Base-by-base conservation (phyloP, 2,329 filamentous ascomycete genomes). In the Penicillium sp. region DNA sequence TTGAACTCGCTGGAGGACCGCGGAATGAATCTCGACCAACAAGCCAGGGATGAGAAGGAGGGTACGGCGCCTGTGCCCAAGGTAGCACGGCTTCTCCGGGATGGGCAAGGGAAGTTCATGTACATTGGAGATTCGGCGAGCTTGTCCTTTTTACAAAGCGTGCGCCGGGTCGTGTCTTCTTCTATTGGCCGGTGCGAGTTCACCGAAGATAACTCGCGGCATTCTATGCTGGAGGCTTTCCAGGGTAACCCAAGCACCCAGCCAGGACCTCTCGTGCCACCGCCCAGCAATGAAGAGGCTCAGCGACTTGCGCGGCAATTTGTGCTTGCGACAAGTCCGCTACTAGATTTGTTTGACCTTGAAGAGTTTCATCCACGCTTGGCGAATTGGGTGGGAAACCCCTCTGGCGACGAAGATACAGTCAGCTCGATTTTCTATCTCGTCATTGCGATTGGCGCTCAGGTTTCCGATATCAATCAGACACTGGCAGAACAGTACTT, bases 111-210 rank as follows among this genome's bases (percentile, higher is more conserved):
- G 5, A 83, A 83, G 57, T 78, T 82, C 52, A 83, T 84, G 66
- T 84, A 83, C 63, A 80, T 84, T 31, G 82, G 82, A 14, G 82
- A 84, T 59, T 83, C 80, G 39, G 82, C 81, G 37, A 82, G 81
- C 50, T 70, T 84, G 49, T 83, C 82, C 0, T 83, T 83, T 55
- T 64, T 83, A 38, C 82, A 83, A 64, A 83, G 80, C 55, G 81
- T 84, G 14, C 79, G 81, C 37, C 78, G 82, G 47, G 74, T 84
- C 5, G 78, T 83, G 7, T 78, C 79, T 3, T 75, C 76, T 11
- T 76, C 78, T 20, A 78, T 80, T 22, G 79, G 79, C 12, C 73
- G 75, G 14, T 78, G 76, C 51, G 72, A 72, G 17, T 72, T 79
- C 22, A 78, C 76, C 4, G 74, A 76, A 31, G 76, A 79, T 54